Evolutionary conservation across 2,329 filamentous ascomycete genomes (phyloP).

Genomic region (Lecanicillium sp.): DNA sequence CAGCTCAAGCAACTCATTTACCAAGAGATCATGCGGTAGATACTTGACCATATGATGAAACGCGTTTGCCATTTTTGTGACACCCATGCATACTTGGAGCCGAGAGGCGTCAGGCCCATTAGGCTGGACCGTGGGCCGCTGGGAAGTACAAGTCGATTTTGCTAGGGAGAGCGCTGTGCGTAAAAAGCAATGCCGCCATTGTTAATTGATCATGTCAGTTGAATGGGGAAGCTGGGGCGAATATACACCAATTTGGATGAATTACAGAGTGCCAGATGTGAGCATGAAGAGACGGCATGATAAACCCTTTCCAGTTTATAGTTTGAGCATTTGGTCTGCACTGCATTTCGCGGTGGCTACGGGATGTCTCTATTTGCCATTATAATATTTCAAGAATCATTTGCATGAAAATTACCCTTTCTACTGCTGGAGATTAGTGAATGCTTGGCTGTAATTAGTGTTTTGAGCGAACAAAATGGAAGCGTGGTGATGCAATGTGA

Average conservation of each 20-base stretch:
- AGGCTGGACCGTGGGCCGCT: slow-evolving; percentile 11
- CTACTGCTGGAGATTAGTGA: too few species aligned
- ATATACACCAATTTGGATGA: slow-evolving; percentile 13
- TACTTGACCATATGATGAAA: background rate
- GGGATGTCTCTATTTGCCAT: background rate
- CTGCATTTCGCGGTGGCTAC: background rate
- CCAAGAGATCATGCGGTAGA: slow-evolving; percentile 79
- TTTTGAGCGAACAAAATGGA: too few species aligned
- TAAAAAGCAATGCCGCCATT: background rate
- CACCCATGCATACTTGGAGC: background rate
- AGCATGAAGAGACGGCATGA: slow-evolving; percentile 7
- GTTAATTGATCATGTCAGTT: background rate
- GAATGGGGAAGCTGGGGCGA: background rate
- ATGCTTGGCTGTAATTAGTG: too few species aligned
- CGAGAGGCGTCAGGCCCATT: slow-evolving; percentile 6
- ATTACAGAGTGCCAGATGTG: slow-evolving; percentile 8
- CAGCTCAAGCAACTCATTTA: slow-evolving; percentile 97
- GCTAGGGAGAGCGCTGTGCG: background rate
- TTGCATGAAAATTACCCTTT: too few species aligned
- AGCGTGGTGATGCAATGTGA: too few species aligned
- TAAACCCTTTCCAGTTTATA: background rate
- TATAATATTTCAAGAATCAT: slow-evolving; percentile 9
- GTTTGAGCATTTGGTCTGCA: slow-evolving; percentile 7
- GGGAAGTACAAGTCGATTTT: background rate
- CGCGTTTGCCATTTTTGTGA: slow-evolving; percentile 1